phyloP scores from a whole-genome alignment of 257 asterid genomes.

The Petunia secreta region DNA sequence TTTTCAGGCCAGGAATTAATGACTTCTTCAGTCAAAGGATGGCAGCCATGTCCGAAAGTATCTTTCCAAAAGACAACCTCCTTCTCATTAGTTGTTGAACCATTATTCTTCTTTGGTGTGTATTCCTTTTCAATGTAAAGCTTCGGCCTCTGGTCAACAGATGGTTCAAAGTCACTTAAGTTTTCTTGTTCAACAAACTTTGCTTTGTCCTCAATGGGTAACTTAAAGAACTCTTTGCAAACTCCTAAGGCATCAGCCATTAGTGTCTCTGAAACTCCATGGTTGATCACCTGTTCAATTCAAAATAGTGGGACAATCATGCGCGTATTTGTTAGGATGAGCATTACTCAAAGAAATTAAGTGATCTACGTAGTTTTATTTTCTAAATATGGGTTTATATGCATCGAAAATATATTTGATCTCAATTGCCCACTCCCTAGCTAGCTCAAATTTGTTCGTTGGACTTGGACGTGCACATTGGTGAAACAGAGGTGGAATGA shows the following conservation, averaged over 20 bases:
- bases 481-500: no score
- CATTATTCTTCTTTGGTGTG: neutral
- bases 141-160: slow-evolving; percentile 21
- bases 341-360: no score
- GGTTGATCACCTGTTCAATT: slow-evolving; percentile 23
- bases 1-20: slow-evolving; percentile 28
- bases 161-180: slow-evolving; percentile 23
- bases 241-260: slow-evolving; percentile 20
- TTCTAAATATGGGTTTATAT: no score
- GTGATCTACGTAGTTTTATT: no score
- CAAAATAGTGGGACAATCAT: neutral
- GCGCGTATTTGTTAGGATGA: no score
- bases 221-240: slow-evolving; percentile 22
- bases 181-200: neutral
- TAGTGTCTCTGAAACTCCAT: slow-evolving; percentile 20
- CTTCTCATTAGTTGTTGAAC: neutral
- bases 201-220: slow-evolving; percentile 22
- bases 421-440: no score
- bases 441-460: no score
- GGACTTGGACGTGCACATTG: no score
- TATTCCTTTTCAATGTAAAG: slow-evolving; percentile 24
- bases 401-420: no score
- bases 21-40: slow-evolving; percentile 17
- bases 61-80: slow-evolving; percentile 22
- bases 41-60: slow-evolving; percentile 14